These are phyloP conservation scores for Athelia psychrophila DNA, from an alignment of 1,284 basidiomycete genomes.

Conservation along the genomic window DNA sequence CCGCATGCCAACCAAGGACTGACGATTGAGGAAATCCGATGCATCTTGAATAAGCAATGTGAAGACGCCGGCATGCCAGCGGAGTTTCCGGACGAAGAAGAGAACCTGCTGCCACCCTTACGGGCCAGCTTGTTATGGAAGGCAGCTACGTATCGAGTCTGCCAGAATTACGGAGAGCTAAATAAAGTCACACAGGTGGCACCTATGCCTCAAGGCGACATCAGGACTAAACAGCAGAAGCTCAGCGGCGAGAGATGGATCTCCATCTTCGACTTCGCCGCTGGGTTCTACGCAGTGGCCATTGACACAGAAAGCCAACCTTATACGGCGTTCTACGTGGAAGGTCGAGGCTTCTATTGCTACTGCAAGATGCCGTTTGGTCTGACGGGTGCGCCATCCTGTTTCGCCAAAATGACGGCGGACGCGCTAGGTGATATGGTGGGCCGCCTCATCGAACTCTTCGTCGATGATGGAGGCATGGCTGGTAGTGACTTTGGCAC, in stretches of 20 bases:
- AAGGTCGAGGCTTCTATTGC: slow-evolving; percentile 11
- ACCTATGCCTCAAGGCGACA: slow-evolving; percentile 16
- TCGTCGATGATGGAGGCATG: slow-evolving; percentile 11
- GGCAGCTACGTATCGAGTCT: too few species aligned
- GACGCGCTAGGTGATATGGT: slow-evolving; percentile 10
- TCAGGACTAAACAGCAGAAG: slow-evolving; percentile 10
- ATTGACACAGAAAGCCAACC: slow-evolving; percentile 7
- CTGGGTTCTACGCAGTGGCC: slow-evolving; percentile 15
- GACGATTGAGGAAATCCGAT: slow-evolving; percentile 14
- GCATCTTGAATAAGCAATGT: slow-evolving; percentile 16
- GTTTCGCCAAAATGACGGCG: slow-evolving; percentile 11
- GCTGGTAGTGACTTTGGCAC: slow-evolving; percentile 7
- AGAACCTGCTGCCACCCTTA: too few species aligned
- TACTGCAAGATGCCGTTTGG: slow-evolving; percentile 17
- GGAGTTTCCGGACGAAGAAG: too few species aligned
- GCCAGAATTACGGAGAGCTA: not conserved
- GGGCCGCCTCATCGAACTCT: slow-evolving; percentile 7
- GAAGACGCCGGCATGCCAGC: not conserved
- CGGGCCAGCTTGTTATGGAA: too few species aligned
- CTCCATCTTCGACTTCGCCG: slow-evolving; percentile 12
- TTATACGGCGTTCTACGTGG: slow-evolving; percentile 16
- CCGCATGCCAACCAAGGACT: slow-evolving; percentile 12
- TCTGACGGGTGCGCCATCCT: slow-evolving; percentile 13
- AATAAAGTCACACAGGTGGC: slow-evolving; percentile 12
- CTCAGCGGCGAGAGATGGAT: slow-evolving; percentile 13